Conservation (phyloP, 371 early-diverging fungal species). For the Nematocida minor region DNA sequence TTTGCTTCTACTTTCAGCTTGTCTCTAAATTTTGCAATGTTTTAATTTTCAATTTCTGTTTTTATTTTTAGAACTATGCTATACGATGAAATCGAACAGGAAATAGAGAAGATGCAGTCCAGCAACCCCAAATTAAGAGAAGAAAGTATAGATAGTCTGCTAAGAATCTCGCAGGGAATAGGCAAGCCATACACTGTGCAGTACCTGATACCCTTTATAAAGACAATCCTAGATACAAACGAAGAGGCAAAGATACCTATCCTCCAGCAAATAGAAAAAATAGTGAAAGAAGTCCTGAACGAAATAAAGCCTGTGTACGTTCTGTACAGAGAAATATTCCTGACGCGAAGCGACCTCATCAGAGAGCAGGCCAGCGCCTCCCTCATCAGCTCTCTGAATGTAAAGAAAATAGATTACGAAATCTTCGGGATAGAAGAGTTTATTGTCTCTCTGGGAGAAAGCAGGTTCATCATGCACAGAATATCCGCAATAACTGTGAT, state of each 20-base stretch:
- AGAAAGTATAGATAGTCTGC: conserved; percentile 25
- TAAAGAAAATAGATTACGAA: background rate
- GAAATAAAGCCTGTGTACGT: conserved; percentile 18
- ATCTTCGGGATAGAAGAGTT: conserved; percentile 27
- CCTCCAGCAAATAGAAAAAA: conserved; percentile 18
- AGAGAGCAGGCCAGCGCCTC: conserved; percentile 5
- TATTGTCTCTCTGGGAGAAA: conserved; percentile 19
- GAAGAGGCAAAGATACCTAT: conserved; percentile 43
- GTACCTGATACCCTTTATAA: conserved; percentile 45
- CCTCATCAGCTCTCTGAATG: background rate
- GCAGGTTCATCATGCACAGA: conserved; percentile 42
- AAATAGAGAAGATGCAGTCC: conserved; percentile 47
- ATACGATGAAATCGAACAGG: conserved; percentile 48
- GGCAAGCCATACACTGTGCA: conserved; percentile 25
- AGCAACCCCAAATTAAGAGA: conserved; percentile 29
- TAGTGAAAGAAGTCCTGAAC: conserved; percentile 10
- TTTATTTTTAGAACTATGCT: conserved; percentile 2
- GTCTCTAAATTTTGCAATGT: too few species aligned
- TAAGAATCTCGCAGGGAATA: conserved; percentile 25
- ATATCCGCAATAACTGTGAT: conserved; percentile 34
- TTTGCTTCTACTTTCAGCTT: background rate
- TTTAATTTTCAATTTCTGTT: conserved; percentile 21
- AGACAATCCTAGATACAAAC: conserved; percentile 47
- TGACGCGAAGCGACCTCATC: conserved; percentile 24
- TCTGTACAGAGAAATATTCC: conserved; percentile 40